These are phyloP conservation scores for Fusarium sp. DNA, from an alignment of 2,329 filamentous ascomycete genomes.

Conservation along the genomic window DNA sequence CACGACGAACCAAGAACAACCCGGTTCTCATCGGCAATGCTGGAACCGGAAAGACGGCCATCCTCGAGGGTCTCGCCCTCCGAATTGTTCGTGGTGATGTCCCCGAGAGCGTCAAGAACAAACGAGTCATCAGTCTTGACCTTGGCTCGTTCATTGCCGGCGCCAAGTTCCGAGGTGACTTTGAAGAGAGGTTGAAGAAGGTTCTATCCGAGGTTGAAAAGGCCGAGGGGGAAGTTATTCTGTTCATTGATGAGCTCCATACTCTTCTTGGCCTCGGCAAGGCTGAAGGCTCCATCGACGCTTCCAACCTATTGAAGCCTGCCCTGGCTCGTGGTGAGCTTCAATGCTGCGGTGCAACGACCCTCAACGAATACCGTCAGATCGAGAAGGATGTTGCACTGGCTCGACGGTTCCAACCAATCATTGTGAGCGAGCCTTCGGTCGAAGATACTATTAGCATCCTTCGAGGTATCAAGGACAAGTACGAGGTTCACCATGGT, in stretches of 20 bases:
- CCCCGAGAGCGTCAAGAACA: conserved; percentile 95
- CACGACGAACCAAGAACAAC: conserved; percentile 93
- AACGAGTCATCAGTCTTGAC: conserved; percentile 87
- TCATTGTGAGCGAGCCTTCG: conserved; percentile 89
- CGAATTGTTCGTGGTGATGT: conserved; percentile 93
- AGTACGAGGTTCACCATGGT: conserved; percentile 97
- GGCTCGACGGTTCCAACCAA: conserved; percentile 92
- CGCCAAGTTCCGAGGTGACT: conserved; percentile 94
- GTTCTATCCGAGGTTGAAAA: conserved; percentile 92
- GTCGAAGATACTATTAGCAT: conserved; percentile 96
- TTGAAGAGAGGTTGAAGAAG: conserved; percentile 92
- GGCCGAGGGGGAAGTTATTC: conserved; percentile 87
- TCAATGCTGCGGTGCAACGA: conserved; percentile 96
- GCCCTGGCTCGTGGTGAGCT: conserved; percentile 92
- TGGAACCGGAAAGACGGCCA: conserved; percentile 93
- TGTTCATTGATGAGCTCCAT: conserved; percentile 96
- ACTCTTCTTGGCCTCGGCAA: conserved; percentile 92
- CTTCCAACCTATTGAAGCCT: conserved; percentile 93
- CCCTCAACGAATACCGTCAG: conserved; percentile 87
- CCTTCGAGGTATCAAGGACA: conserved; percentile 94
- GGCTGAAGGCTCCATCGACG: conserved; percentile 95
- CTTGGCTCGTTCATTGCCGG: conserved; percentile 94
- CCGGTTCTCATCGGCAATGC: conserved; percentile 93
- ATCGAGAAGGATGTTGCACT: conserved; percentile 98
- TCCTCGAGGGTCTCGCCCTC: conserved; percentile 89